Evolutionary conservation across 768 basidiomycete species (phyloP), one percentile per base, ranked within the genome.

Genomic region (Mycena alexandri): DNA sequence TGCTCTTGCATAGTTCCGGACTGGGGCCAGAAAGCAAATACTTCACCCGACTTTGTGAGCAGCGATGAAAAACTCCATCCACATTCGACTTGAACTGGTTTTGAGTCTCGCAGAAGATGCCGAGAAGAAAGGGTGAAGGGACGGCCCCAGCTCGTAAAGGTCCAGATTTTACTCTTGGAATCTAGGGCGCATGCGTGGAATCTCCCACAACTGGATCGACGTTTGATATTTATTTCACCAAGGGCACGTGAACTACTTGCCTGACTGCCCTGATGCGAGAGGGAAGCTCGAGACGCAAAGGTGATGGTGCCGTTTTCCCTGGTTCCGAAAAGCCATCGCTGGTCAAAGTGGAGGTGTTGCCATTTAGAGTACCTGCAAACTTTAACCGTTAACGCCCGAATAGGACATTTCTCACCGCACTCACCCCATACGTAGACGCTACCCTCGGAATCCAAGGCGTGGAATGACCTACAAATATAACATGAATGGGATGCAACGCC

Each of bases 61-160:
- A 90, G 81, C 13, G 89, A 86, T n/a, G 91, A 90, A 76, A 92
- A 93, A 16, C 73, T 67, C 95, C 95, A 96, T 47, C 95, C 94
- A 71, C 92, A 91, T 75, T 90, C 91, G 42, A 94, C 84, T 75
- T 92, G 92, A 24, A 81, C 73, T 22, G 85, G 83, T 42, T 73
- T 75, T 48, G 77, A 82, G 41, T 79, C 77, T 2, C 79, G 78
- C n/a, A 77, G 74, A 2, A 77, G 68, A 46, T 89, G 85, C 4
- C 78, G 74, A 17, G 87, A 83, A 1, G 80, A 79, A 43, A 95
- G 81, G 47, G 82, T 81, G 80, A 92, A 92, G 2, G 94, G 93
- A 22, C 92, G 84, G 4, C 93, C 95, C 87, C 94, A 95, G 71
- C 82, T 89, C 7, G 84, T 76, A 75, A 94, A 93, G 14, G 87